Evolutionary conservation across 371 early-diverging fungal species (phyloP).

Genomic region (Lichtheimia ornata): DNA sequence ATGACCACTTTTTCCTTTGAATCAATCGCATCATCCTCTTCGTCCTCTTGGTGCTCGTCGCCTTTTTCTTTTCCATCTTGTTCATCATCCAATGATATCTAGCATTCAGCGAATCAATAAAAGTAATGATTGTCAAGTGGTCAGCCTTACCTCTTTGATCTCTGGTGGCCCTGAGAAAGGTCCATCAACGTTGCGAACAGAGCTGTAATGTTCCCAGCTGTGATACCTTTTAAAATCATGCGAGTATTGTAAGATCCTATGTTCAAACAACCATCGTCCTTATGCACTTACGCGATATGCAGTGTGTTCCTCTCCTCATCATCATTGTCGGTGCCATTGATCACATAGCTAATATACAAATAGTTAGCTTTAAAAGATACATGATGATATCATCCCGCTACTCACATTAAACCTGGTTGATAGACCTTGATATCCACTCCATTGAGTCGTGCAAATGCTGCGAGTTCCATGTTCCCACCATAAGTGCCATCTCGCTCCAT

Average conservation of each 20-base stretch:
- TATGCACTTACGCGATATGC: slow-evolving; percentile 70
- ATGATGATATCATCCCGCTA: not conserved
- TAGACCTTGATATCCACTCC: slow-evolving; percentile 77
- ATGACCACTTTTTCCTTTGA: slow-evolving; percentile 52
- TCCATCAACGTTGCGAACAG: slow-evolving; percentile 68
- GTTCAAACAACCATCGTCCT: not conserved
- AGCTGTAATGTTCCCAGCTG: slow-evolving; percentile 86
- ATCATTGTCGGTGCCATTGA: slow-evolving; percentile 53
- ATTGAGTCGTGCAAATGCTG: slow-evolving; percentile 73
- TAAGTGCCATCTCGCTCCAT: slow-evolving; percentile 78
- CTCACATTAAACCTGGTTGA: slow-evolving; percentile 70
- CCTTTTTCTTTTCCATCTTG: slow-evolving; percentile 10
- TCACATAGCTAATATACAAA: slow-evolving; percentile 54
- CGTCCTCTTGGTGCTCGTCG: slow-evolving; percentile 9
- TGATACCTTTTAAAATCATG: slow-evolving; percentile 55
- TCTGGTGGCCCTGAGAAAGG: slow-evolving; percentile 66
- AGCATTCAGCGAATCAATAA: not conserved
- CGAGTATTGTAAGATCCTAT: not conserved
- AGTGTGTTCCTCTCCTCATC: slow-evolving; percentile 41
- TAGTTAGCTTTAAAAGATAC: not conserved
- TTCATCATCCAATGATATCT: not conserved
- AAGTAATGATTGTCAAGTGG: too few species aligned
- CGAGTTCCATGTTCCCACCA: slow-evolving; percentile 86
- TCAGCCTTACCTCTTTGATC: slow-evolving; percentile 35
- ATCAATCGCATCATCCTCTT: slow-evolving; percentile 26